Evolutionary conservation across 768 basidiomycete species (phyloP).

Genomic region (Crucibulum laeve): DNA sequence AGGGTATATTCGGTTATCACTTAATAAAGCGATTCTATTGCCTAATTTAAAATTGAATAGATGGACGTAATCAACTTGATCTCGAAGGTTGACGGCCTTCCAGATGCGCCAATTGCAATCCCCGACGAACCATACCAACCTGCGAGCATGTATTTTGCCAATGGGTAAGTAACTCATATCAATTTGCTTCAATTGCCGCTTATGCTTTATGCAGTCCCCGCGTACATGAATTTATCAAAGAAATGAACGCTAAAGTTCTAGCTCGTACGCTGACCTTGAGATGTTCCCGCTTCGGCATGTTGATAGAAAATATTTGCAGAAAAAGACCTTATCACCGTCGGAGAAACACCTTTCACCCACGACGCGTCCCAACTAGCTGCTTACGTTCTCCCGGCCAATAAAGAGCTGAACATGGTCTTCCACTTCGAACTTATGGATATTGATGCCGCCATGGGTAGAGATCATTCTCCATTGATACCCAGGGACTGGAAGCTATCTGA

Average conservation of each 20-base stretch:
- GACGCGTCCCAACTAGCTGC: constrained; percentile 44
- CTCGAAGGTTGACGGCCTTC: constrained; percentile 58
- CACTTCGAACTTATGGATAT: constrained; percentile 60
- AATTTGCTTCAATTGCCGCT: neutral
- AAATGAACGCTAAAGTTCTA: constrained; percentile 62
- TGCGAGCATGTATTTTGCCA: constrained; percentile 48
- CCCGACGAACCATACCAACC: constrained; percentile 49
- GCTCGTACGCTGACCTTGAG: constrained; percentile 36
- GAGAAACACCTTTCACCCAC: constrained; percentile 59
- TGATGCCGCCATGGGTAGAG: constrained; percentile 38
- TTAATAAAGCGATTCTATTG: too few relatives aligned
- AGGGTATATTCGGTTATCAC: too few relatives aligned
- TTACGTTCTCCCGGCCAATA: constrained; percentile 52
- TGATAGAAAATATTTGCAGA: constrained; percentile 23
- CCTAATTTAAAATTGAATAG: constrained; percentile 23
- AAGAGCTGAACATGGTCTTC: constrained; percentile 66
- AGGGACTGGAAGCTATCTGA: constrained; percentile 49
- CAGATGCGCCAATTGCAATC: constrained; percentile 59
- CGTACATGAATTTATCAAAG: constrained; percentile 63
- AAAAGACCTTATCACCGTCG: constrained; percentile 59
- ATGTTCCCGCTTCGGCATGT: constrained; percentile 5
- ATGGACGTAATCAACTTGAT: constrained; percentile 73
- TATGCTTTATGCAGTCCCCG: constrained; percentile 38
- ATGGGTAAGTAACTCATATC: constrained; percentile 39
- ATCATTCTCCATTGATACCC: constrained; percentile 33